Base-by-base conservation (phyloP, 768 basidiomycete genomes). In the Pleurotus djamor region DNA sequence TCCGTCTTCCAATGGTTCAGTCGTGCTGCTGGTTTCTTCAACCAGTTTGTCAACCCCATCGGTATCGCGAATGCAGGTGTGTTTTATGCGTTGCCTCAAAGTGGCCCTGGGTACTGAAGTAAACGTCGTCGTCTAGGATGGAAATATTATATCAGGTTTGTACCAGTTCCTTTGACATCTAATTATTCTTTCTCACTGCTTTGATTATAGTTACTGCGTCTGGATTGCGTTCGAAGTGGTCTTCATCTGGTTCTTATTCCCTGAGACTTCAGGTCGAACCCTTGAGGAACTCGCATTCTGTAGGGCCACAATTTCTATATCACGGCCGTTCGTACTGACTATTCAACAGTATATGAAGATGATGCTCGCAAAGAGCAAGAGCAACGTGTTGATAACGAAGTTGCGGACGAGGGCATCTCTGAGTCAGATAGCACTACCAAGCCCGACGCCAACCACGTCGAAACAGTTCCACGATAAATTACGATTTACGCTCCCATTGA, bases 41-140 rank as follows among this genome's bases (percentile, higher is more conserved):
- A 87, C 66, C 83, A 84, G 63, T 87, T 84, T 68, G 83, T 86
- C 57, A 86, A 86, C 67, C 84, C 85, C 5, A 85, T 85, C 62
- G 83, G 83, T n/a, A 81, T 85, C 59, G 73, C 71, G 33, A 79
- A 83, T 54, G 74, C 80, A 36, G 81, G 77, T 74, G 44, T 10
- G 69, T 63, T 48, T 52, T 34, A 9, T 34, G 33, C 17, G 5
- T 5, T 55, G 6, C 54, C 35, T 17, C 10, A 47, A 5, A 51
- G 32, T 34, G 17, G 21, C 21, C 16, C 17, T 48, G 6, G 17
- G 12, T 41, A 7, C 36, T 12, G 47, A n/a, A 14, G 5, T 48
- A 55, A 16, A 17, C 34, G 45, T 21, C 48, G 35, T 32, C 6
- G 36, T 48, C 28, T 14, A 73, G 77, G 82, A 2, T 86, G 83